Evolutionary conservation across 176 grass and related monocot species (phyloP), one percentile per base, ranked within the genome.

Genomic region (Stipa capillata): DNA sequence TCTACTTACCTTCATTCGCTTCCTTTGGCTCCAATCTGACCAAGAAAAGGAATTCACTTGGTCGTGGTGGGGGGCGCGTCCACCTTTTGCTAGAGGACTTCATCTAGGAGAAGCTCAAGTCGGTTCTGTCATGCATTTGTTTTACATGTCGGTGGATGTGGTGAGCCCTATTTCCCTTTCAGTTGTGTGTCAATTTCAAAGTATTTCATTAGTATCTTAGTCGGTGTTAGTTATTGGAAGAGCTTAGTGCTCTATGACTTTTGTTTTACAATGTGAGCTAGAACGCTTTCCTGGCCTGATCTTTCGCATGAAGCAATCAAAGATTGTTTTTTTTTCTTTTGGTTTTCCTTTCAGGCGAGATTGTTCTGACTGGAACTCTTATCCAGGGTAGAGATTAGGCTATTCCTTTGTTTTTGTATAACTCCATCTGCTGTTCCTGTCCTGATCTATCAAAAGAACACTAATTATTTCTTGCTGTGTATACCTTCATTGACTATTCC

Each of bases 131-230:
- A 24, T n/a, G n/a, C n/a, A n/a, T n/a, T n/a, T n/a, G n/a, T n/a
- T n/a, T n/a, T 90, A 97, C 72, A 97, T 97, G 90, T 77, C 83
- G 37, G 93, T 97, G 39, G 90, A 97, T 88, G 90, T 97, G 87
- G 93, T 92, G 64, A 80, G 82, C 65, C 27, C 2, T 63, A 37
- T 75, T 79, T 35, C 33, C 8, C 33, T 39, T 43, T 21, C n/a
- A 65, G 16, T 32, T 40, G 45, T 4, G 32, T 61, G 25, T n/a
- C 17, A 58, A 49, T 25, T 5, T 80, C 2, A 15, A 29, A 32
- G 23, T 8, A 47, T 74, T 73, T 29, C 10, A 41, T 2, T 8
- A 15, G n/a, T 7, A 50, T 35, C 20, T 64, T 25, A 4, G 20
- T 23, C 64, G 36, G 25, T 63, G 25, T 55, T 83, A 12, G 14